Percentiles rank a stretch among this genome's conserved stretches.
Conservation (phyloP, 306 rosid species). For the Citrullus amarus region DNA sequence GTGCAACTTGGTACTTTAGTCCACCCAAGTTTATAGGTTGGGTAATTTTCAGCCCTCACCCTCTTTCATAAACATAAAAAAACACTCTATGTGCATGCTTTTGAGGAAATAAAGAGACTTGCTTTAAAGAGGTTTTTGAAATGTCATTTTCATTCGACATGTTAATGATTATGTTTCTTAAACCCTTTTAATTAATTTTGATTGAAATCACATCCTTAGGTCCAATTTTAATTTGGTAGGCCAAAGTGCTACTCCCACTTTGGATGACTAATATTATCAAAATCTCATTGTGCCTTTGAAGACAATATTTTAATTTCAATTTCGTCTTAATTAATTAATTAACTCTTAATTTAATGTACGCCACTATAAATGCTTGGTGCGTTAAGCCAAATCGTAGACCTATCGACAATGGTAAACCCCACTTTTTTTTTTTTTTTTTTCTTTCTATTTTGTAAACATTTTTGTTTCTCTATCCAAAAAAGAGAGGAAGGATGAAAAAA, state of each 20-base stretch:
- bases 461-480: not conserved
- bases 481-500: not conserved
- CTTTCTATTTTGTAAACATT: not conserved
- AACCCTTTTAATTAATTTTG: not conserved
- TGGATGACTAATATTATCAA: not conserved
- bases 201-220: not conserved
- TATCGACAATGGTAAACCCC: not conserved
- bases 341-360: not conserved
- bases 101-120: not conserved
- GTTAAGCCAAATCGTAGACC: not conserved
- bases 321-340: not conserved
- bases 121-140: not conserved
- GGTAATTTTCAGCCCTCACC: not conserved
- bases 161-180: not conserved
- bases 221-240: not conserved
- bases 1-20: not conserved
- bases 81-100: not conserved
- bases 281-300: not conserved
- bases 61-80: not conserved
- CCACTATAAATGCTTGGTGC: not conserved
- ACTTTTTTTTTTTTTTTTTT: not conserved
- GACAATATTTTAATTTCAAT: not conserved
- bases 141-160: not conserved
- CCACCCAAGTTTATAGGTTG: not conserved
- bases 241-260: not conserved